Base-by-base conservation (phyloP, 23 red algal genomes). In the Gracilaria vermiculophylla region DNA sequence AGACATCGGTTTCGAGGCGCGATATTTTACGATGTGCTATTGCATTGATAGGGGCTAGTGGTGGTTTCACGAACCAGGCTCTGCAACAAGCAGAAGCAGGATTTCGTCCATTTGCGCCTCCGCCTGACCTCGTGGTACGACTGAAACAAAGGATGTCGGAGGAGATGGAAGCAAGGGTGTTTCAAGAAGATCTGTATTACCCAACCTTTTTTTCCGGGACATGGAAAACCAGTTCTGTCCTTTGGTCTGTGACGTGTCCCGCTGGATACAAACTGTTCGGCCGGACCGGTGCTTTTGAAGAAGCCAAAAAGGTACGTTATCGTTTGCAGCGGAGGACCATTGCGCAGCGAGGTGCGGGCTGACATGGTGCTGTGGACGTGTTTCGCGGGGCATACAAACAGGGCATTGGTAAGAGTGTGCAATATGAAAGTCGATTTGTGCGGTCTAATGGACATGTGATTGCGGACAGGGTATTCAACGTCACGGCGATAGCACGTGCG, bases 191-290 rank as follows among this genome's bases (percentile, higher is more conserved):
- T 58, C 29, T 91, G 13, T 72, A 62, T 42, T 91, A 91, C 49
- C 57, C 73, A 13, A 32, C 54, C 13, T 67, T 62, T 39, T 91
- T 91, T 34, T 36, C 60, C 3, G 87, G 87, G 0, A 53, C 48
- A 49, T 91, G 87, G 87, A 53, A 81, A 80, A 73, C 62, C 7
- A 53, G 33, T 14, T 91, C 87, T 2, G 74, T n/a, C 10, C 60
- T 91, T 53, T 34, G 42, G 25, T 66, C 47, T 14, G 87, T 91
- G 7, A 61, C 49, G 43, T 80, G 61, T 56, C 87, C 87, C 34
- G 87, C 87, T 20, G 87, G 87, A 16, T 62, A 80, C 25, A 70
- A 80, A 35, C 17, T 91, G 29, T 91, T 91, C 50, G 87, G 87
- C 14, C 44, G 75, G 27, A 53, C 34, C 7, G 87, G 75, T 3